These are phyloP conservation scores for Globisporangium orthogonon DNA, from an alignment of 352 stramenopile species.

Conservation along the genomic window DNA sequence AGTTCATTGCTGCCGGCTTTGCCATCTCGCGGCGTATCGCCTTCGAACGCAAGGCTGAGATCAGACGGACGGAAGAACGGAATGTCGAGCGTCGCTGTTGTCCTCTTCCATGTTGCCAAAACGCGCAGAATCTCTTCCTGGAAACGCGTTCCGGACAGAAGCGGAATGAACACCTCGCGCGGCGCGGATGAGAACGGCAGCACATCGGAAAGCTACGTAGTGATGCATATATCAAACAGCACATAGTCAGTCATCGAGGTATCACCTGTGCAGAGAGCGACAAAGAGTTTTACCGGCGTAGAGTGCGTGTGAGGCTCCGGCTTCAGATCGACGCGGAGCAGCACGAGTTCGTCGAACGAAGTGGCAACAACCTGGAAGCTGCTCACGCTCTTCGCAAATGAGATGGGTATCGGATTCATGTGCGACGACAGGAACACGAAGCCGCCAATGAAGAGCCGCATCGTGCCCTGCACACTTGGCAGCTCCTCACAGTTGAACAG, in stretches of 20 bases:
- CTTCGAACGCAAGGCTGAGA: constrained; percentile 28
- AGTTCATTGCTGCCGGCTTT: constrained; percentile 12
- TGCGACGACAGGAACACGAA: constrained; percentile 56
- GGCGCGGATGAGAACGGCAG: constrained; percentile 29
- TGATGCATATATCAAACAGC: neutral
- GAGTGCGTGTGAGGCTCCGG: constrained; percentile 11
- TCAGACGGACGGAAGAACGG: constrained; percentile 52
- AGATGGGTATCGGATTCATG: constrained; percentile 56
- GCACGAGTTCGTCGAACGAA: constrained; percentile 52
- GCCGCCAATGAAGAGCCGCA: constrained; percentile 46
- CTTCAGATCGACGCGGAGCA: constrained; percentile 53
- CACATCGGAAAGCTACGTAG: constrained; percentile 22
- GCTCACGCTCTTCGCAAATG: constrained; percentile 45
- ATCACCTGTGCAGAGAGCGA: neutral
- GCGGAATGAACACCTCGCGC: constrained; percentile 34
- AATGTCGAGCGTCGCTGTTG: constrained; percentile 30
- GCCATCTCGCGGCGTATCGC: constrained; percentile 30
- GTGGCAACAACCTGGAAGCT: constrained; percentile 46
- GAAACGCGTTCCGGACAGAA: constrained; percentile 55
- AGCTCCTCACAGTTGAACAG: constrained; percentile 42
- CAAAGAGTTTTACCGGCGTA: constrained; percentile 18
- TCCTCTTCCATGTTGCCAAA: constrained; percentile 49
- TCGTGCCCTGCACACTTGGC: constrained; percentile 33
- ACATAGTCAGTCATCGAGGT: neutral
- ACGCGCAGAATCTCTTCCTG: constrained; percentile 57